Base-by-base conservation (phyloP, 441 rosid genomes). In the Adansonia gregorii region DNA sequence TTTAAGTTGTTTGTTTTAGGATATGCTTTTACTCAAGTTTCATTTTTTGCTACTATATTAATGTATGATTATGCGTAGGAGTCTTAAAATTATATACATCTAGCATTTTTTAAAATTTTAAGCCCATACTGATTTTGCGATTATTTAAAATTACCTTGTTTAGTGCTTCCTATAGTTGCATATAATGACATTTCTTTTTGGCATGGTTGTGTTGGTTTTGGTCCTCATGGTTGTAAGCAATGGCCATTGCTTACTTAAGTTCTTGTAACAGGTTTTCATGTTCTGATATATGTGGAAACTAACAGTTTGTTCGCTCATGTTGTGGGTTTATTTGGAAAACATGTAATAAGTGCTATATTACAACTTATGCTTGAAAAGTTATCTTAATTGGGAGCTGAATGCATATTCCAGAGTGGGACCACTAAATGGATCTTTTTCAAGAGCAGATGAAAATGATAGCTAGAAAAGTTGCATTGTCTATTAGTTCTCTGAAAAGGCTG, bases 361-460 rank as follows among this genome's bases (percentile, higher is more conserved):
- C 45, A 22, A 51, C 45, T 63, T 72, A 19, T 45, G 15, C 59
- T n/a, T 76, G 31, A 76, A 73, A 55, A 39, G 39, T 76, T 72
- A 19, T 63, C 76, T 78, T 84, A 79, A 82, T 81, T 80, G 73
- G 54, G 77, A 80, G 75, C 73, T 79, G 73, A 83, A 75, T 80
- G 75, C 19, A 69, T 78, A 79, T 77, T 74, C 70, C 86, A 93
- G 99, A 87, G 81, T 46, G 93, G 91, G 66, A 84, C 85, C 70
- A 88, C 95, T 66, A 95, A 87, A 92, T 90, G 94, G 99, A 95
- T 81, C 94, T 95, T 84, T 97, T 95, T 78, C 90, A 85, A 52
- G 99, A 94, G 88, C 97, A 95, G 81, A 87, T 91, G 82, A 94
- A 95, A 85, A 86, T 91, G 90, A 87, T 95, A 85, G 94, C 95